These are phyloP conservation scores for Dactylis glomerata DNA, from an alignment of 176 grass and related monocot species.

Conservation along the genomic window DNA sequence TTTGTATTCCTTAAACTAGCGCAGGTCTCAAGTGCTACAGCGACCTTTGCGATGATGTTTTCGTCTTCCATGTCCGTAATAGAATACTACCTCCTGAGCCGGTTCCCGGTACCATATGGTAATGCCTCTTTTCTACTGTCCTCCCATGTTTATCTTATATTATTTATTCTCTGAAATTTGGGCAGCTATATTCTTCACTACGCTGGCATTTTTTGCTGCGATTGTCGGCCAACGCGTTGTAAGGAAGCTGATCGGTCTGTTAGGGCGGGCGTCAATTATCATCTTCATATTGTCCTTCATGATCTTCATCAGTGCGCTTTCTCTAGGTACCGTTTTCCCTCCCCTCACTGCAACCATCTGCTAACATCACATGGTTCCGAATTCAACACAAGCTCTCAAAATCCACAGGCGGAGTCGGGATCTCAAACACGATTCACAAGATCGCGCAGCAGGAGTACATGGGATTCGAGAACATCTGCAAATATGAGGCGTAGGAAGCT, in stretches of 20 bases:
- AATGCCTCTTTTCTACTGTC: not conserved
- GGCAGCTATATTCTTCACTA: conserved; percentile 54
- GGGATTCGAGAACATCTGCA: conserved; percentile 61
- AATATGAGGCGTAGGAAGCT: not conserved
- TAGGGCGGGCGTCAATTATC: conserved; percentile 65
- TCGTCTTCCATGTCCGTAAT: conserved; percentile 79
- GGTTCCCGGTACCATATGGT: conserved; percentile 74
- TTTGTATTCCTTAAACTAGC: not conserved
- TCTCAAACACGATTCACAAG: conserved; percentile 44
- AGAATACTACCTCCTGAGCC: conserved; percentile 71
- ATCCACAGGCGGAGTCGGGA: conserved; percentile 55
- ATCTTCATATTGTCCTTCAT: conserved; percentile 72
- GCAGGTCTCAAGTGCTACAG: conserved; percentile 73
- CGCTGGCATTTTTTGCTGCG: conserved; percentile 41
- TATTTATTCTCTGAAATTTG: not conserved
- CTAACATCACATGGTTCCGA: no score
- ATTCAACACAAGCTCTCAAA: not conserved
- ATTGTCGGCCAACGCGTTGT: conserved; percentile 40
- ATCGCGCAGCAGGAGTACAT: conserved; percentile 57
- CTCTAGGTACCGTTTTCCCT: conserved; percentile 32
- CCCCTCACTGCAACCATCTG: not conserved
- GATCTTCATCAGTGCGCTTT: conserved; percentile 58
- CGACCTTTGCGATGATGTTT: conserved; percentile 96
- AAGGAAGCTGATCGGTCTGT: conserved; percentile 50
- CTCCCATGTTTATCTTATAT: not conserved